Percentiles rank a stretch among this genome's conserved stretches.
phyloP scores from a whole-genome alignment of 352 stramenopile species.

The Ophiocytium majus region DNA sequence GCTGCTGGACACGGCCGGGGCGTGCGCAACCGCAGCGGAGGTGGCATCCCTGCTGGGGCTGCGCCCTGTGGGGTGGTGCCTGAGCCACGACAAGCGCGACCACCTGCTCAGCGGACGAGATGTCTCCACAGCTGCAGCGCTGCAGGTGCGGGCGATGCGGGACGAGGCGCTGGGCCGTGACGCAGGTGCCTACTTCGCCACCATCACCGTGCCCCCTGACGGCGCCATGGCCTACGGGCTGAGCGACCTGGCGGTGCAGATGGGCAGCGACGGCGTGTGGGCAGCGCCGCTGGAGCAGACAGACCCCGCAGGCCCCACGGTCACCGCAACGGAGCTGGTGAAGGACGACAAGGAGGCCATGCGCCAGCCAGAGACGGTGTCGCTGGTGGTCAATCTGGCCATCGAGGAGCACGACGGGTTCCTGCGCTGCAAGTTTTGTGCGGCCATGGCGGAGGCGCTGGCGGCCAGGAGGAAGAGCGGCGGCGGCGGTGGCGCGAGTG shows the following conservation, averaged over 20 bases:
- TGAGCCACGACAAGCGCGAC: background rate
- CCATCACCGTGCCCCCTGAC: background rate
- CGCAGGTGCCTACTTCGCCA: background rate
- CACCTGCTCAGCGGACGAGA: background rate
- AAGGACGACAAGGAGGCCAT: background rate
- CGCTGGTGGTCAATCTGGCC: background rate
- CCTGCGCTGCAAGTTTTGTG: background rate
- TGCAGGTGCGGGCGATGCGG: background rate
- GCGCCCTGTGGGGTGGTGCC: constrained; percentile 4
- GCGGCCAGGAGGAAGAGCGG: background rate
- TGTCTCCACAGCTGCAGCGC: constrained; percentile 8
- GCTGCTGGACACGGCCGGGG: background rate
- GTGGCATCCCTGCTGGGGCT: background rate
- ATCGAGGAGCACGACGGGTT: background rate
- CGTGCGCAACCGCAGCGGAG: background rate
- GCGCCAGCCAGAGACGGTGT: background rate
- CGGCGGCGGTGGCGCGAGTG: background rate
- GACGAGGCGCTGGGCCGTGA: background rate
- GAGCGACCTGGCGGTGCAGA: constrained; percentile 3
- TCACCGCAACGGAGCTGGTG: background rate
- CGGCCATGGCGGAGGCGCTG: background rate
- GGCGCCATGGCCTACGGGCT: background rate
- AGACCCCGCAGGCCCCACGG: background rate
- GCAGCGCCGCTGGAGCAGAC: background rate
- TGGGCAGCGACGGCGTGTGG: background rate